phyloP scores from a whole-genome alignment of 2,329 filamentous ascomycete species.

The Hymenoscyphus repandus region DNA sequence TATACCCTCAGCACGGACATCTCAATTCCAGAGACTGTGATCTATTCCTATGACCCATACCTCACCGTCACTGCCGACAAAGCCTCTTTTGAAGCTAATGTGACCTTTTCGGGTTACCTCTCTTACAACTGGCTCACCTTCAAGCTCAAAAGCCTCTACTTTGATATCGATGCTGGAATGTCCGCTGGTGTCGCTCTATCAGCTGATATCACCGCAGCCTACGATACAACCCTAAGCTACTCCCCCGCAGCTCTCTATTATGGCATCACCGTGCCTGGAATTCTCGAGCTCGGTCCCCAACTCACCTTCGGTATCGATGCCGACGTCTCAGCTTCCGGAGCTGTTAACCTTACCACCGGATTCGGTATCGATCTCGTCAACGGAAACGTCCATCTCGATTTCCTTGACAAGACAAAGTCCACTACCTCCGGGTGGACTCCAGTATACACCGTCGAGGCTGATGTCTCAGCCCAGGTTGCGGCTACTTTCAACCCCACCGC shows the following conservation, averaged over 20 bases:
- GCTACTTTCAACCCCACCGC: slow-evolving; percentile 32
- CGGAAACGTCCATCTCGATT: slow-evolving; percentile 37
- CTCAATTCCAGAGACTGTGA: slow-evolving; percentile 25
- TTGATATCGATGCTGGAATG: slow-evolving; percentile 39
- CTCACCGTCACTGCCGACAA: slow-evolving; percentile 34
- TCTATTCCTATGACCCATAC: slow-evolving; percentile 30
- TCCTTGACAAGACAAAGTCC: slow-evolving; percentile 29
- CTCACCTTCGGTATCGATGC: slow-evolving; percentile 36
- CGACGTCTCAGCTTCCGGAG: slow-evolving; percentile 33
- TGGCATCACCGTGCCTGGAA: slow-evolving; percentile 36
- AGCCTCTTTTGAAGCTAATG: slow-evolving; percentile 32
- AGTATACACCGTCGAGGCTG: slow-evolving; percentile 32
- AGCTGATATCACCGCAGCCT: slow-evolving; percentile 32
- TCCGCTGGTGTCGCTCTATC: slow-evolving; percentile 34
- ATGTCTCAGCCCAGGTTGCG: slow-evolving; percentile 31
- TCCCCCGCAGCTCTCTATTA: slow-evolving; percentile 35
- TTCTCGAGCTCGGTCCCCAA: slow-evolving; percentile 35
- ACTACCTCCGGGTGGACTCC: slow-evolving; percentile 34
- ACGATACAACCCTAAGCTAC: slow-evolving; percentile 33
- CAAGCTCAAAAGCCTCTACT: slow-evolving; percentile 34
- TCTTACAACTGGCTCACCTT: slow-evolving; percentile 35
- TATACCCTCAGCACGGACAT: slow-evolving; percentile 22
- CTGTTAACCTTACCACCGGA: slow-evolving; percentile 30
- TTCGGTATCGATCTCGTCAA: slow-evolving; percentile 32
- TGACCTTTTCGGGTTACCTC: slow-evolving; percentile 40